Evolutionary conservation across 139 green algal species (phyloP).

Genomic region (Pleodorina starrii): DNA sequence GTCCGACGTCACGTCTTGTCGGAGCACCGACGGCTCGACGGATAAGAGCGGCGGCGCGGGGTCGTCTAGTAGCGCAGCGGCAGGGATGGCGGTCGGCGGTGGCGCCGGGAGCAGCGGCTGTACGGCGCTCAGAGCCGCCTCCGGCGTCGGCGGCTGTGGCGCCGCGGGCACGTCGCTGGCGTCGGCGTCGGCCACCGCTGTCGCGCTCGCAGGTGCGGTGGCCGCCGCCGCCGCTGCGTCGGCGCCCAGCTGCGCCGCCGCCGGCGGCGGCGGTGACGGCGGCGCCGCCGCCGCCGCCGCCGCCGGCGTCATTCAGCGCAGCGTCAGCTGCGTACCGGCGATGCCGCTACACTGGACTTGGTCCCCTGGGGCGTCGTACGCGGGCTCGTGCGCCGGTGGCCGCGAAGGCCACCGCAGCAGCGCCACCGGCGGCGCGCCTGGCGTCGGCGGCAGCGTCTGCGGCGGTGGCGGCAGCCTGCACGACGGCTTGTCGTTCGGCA

Average conservation of each 20-base stretch:
- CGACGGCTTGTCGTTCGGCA: background rate
- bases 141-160: background rate
- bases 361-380: background rate
- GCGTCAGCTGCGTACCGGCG: background rate
- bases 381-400: background rate
- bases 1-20: background rate
- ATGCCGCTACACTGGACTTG: background rate
- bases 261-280: background rate
- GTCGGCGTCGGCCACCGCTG: background rate
- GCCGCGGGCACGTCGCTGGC: background rate
- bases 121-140: background rate
- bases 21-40: background rate
- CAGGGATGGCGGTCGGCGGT: background rate
- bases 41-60: background rate
- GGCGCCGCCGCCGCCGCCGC: background rate
- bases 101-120: background rate
- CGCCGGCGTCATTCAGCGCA: background rate
- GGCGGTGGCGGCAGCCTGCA: background rate
- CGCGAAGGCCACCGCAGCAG: background rate
- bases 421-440: background rate
- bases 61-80: background rate
- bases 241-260: background rate
- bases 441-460: no score
- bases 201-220: background rate
- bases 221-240: background rate